Evolutionary conservation across 1,284 basidiomycete genomes (phyloP).

Genomic region (Irpex sp.): DNA sequence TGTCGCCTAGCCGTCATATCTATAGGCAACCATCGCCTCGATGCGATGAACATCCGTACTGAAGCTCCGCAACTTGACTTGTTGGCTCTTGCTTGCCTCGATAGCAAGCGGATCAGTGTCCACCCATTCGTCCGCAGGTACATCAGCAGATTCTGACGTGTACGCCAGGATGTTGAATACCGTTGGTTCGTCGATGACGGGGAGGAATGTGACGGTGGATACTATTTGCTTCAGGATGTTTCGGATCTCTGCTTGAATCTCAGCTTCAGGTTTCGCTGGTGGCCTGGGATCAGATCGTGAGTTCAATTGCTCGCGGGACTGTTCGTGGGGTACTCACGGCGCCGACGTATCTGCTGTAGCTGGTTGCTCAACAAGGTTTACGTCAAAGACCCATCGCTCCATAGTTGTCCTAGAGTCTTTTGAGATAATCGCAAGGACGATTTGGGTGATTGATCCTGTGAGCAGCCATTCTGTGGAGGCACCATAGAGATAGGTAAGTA

Average conservation of each 20-base stretch:
- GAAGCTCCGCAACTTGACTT: constrained; percentile 89
- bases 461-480: constrained; percentile 82
- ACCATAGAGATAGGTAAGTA: too few relatives aligned
- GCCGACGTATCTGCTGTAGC: constrained; percentile 35
- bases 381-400: constrained; percentile 98
- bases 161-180: constrained; percentile 96
- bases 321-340: constrained; percentile 36
- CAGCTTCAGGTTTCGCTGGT: constrained; percentile 75
- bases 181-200: constrained; percentile 92
- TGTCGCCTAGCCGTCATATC: constrained; percentile 57
- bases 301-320: neutral
- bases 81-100: constrained; percentile 93
- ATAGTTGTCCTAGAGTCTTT: constrained; percentile 90
- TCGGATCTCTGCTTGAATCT: constrained; percentile 96
- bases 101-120: constrained; percentile 95
- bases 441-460: constrained; percentile 84
- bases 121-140: constrained; percentile 90
- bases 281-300: constrained; percentile 28
- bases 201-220: constrained; percentile 92
- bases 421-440: constrained; percentile 95
- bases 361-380: constrained; percentile 73
- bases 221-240: constrained; percentile 99
- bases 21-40: constrained; percentile 86
- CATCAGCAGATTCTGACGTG: constrained; percentile 82
- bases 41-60: constrained; percentile 89